These are phyloP conservation scores for Bonia amplexicaulis DNA, from an alignment of 176 grass and related monocot genomes.

Conservation along the genomic window DNA sequence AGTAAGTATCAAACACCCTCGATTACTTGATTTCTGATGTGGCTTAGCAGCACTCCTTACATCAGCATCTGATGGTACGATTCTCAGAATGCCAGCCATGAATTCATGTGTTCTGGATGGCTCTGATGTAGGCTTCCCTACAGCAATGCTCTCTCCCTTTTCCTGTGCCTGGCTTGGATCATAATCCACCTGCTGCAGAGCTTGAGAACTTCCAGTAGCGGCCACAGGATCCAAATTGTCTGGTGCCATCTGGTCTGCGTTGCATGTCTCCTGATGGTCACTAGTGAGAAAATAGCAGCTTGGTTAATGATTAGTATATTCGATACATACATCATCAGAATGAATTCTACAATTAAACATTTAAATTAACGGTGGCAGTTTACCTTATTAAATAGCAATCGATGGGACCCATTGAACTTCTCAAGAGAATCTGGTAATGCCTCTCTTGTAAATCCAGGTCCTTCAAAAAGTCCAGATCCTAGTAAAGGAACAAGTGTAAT, in stretches of 20 bases:
- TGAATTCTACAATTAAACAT: slow-evolving; percentile 10
- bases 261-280: slow-evolving; percentile 41
- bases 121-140: slow-evolving; percentile 27
- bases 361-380: background rate
- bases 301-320: background rate
- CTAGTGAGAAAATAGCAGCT: slow-evolving; percentile 21
- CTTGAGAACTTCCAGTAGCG: slow-evolving; percentile 10
- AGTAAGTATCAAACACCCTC: background rate
- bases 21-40: background rate
- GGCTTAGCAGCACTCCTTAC: slow-evolving; percentile 36
- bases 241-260: background rate
- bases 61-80: slow-evolving; percentile 53
- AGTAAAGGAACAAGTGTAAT: slow-evolving; percentile 3
- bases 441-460: slow-evolving; percentile 49
- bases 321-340: background rate
- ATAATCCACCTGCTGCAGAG: slow-evolving; percentile 24
- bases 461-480: slow-evolving; percentile 54
- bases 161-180: slow-evolving; percentile 30
- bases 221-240: slow-evolving; percentile 15
- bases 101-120: slow-evolving; percentile 43
- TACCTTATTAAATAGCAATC: slow-evolving; percentile 84
- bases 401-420: slow-evolving; percentile 85
- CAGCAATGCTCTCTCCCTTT: slow-evolving; percentile 19
- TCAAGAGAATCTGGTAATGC: slow-evolving; percentile 68
- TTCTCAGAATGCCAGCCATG: slow-evolving; percentile 56